Base-by-base conservation (phyloP, 179 eudicot species). In the Spergularia azorica region DNA sequence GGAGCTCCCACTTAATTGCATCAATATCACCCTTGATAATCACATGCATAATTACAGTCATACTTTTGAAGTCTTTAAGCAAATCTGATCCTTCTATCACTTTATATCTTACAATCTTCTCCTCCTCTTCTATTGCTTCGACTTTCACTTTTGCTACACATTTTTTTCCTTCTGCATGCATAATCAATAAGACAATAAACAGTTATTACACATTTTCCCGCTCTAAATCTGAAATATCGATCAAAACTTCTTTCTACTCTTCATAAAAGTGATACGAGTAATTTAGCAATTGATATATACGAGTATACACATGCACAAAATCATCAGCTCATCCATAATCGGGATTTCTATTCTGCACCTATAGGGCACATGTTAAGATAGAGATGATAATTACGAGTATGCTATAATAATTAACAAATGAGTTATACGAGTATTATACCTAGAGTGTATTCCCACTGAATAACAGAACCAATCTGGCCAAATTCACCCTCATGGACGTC, bases 111-210 rank as follows among this genome's bases (percentile, higher is more conserved):
- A 78, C 56, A 17, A 46, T 13, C 52, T 72, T 78, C 16, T 63
- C 72, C 66, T 78, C 58, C 55, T 71, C 81, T 14, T 78, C 76
- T 52, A 71, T 43, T 1, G 48, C 76, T 78, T 78, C 81, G 3
- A 78, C 57, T 38, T 2, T 4, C 38, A 8, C 72, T n/a, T 56
- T 78, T 1, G 71, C 48, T 0, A 16, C 13, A 14, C 50, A 10
- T 64, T 63, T 55, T 56, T 63, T 36, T 18, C 72, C 81, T 17
- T 72, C 81, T 78, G 20, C 46, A 55, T 61, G 14, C 15, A 56
- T 9, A 26, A 36, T 36, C 39, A 36, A 36, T n/a, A n/a, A n/a
- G n/a, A n/a, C n/a, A n/a, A n/a, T 3, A 36, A 36, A 36, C 39
- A 36, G 0, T 2, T 36, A 36, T 36, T 36, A 36, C 4, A 36